phyloP scores from a whole-genome alignment of 768 basidiomycete genomes.

The Megacollybia marginata region DNA sequence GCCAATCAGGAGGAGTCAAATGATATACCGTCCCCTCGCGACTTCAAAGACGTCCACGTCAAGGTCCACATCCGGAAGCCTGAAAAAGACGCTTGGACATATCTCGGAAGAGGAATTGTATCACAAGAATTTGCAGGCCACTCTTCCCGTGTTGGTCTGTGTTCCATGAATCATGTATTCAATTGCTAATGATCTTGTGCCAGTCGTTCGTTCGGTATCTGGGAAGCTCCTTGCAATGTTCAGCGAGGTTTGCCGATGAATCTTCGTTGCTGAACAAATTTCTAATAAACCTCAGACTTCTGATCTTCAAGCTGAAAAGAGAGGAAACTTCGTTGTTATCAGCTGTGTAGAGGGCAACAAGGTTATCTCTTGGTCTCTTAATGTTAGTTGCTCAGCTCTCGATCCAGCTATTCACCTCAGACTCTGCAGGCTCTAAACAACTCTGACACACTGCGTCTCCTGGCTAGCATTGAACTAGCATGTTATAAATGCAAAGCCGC shows the following conservation, averaged over 20 bases:
- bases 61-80: slow-evolving; percentile 80
- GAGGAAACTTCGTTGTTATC: slow-evolving; percentile 83
- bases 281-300: slow-evolving; percentile 32
- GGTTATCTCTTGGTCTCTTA: slow-evolving; percentile 82
- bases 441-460: slow-evolving; percentile 72
- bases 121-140: slow-evolving; percentile 71
- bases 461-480: slow-evolving; percentile 80
- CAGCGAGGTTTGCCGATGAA: slow-evolving; percentile 44
- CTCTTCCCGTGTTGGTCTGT: slow-evolving; percentile 74
- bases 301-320: slow-evolving; percentile 78
- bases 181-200: slow-evolving; percentile 2
- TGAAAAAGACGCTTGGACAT: slow-evolving; percentile 75
- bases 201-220: slow-evolving; percentile 59
- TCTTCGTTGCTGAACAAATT: background rate
- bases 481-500: slow-evolving; percentile 72
- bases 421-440: slow-evolving; percentile 64
- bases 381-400: slow-evolving; percentile 38
- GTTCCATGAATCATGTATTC: slow-evolving; percentile 1
- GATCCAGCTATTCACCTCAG: slow-evolving; percentile 1
- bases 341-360: slow-evolving; percentile 67
- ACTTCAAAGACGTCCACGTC: slow-evolving; percentile 74
- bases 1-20: slow-evolving; percentile 9
- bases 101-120: slow-evolving; percentile 72
- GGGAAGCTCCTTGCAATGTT: slow-evolving; percentile 65
- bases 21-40: slow-evolving; percentile 28